Evolutionary conservation across 306 rosid genomes (phyloP), one percentile per base, ranked within the genome.

Genomic region (Vigna mungo): DNA sequence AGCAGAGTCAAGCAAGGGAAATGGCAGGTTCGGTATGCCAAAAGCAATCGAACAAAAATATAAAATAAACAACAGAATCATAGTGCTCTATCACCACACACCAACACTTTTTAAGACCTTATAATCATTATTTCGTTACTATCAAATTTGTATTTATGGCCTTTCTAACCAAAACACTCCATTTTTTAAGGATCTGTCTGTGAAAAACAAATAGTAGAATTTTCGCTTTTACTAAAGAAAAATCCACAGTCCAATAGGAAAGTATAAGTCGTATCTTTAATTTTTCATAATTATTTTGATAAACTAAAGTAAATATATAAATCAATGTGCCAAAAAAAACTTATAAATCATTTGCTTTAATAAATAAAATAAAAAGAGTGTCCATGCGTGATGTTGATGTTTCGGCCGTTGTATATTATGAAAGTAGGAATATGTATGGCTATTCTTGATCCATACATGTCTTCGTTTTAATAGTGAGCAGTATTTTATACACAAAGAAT

Each of bases 21-120:
- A 51, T 81, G 77, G 77, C 77, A 75, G 79, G 71, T 36, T 83
- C 61, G 78, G 70, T 20, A 36, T 53, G 71, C 59, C 20, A 75
- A 80, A 76, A 69, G 77, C 46, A 70, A 52, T 25, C 20, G 13
- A 72, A 17, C 3, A 36, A 21, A 58, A 47, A 18, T 12, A 66
- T 20, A 18, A 66, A 5, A 66, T 37, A 21, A 41, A 8, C 37
- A 75, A 21, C 68, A 34, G 4, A 68, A 55, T 63, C 69, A 14
- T 66, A n/a, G 47, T 75, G 66, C 46, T 75, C 43, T 71, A 74
- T 46, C 55, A 18, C 21, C 30, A 27, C 59, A 46, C 23, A 54
- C 1, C 75, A 80, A 73, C 4, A 39, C 79, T 73, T 79, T 41
- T 36, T 36, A 36, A 1, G 41, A 36, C 41, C 41, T 36, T 36